These are phyloP conservation scores for Puccinia triticina DNA, from an alignment of 1,284 basidiomycete species.

Conservation along the genomic window DNA sequence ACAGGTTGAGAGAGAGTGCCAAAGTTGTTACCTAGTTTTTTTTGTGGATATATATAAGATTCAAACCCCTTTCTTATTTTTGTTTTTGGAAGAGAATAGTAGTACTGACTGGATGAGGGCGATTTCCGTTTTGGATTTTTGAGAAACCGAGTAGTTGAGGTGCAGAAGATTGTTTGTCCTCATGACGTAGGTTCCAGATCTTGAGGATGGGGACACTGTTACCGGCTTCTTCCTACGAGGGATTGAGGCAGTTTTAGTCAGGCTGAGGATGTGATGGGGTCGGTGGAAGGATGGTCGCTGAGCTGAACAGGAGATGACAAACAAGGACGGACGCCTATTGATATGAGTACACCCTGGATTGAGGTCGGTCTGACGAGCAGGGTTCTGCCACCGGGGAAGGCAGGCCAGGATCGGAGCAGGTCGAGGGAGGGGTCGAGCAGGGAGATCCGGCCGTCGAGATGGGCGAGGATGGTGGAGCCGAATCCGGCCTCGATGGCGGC, in stretches of 20 bases:
- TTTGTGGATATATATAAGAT: not conserved
- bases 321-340: conserved; percentile 72
- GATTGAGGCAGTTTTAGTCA: not conserved
- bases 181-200: conserved; percentile 80
- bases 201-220: conserved; percentile 77
- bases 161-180: conserved; percentile 71
- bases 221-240: conserved; percentile 72
- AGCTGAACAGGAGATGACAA: conserved; percentile 16
- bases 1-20: conserved; percentile 76
- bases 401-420: conserved; percentile 61
- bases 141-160: conserved; percentile 75
- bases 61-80: conserved; percentile 40
- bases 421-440: conserved; percentile 76
- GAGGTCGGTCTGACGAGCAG: conserved; percentile 83
- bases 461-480: conserved; percentile 72
- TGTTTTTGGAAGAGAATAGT: not conserved
- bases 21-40: conserved; percentile 73
- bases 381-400: conserved; percentile 61
- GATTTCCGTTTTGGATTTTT: conserved; percentile 74
- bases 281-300: conserved; percentile 43
- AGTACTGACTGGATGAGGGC: conserved; percentile 75
- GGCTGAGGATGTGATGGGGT: not conserved
- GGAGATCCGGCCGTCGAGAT: conserved; percentile 78
- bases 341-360: conserved; percentile 74
- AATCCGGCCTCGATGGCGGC: conserved; percentile 70